phyloP scores from a whole-genome alignment of 441 rosid genomes.

The Lagerstroemia fauriei region DNA sequence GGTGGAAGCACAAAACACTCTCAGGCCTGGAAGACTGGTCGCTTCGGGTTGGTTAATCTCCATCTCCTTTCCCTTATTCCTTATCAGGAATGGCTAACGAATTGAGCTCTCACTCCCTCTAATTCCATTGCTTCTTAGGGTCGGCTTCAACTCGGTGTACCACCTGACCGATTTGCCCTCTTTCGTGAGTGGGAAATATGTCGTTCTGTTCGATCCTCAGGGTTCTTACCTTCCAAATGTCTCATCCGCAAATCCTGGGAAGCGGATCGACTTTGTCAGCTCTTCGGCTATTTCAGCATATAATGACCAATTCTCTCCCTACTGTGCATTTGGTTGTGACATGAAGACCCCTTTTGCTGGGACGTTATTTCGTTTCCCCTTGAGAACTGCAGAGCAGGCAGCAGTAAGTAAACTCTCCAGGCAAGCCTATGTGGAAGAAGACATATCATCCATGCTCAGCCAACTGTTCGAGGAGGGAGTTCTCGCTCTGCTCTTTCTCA shows the following conservation, averaged over 20 bases:
- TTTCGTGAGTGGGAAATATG: conserved; percentile 87
- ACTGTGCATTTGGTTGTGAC: conserved; percentile 85
- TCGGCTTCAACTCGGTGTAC: conserved; percentile 97
- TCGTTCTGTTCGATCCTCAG: conserved; percentile 91
- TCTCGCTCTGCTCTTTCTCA: conserved; percentile 78
- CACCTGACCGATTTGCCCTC: conserved; percentile 97
- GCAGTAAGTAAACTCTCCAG: conserved; percentile 80
- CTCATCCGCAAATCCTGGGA: conserved; percentile 89
- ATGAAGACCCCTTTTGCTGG: conserved; percentile 71
- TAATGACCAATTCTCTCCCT: conserved; percentile 81
- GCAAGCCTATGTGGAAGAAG: conserved; percentile 72
- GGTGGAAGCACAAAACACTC: conserved; percentile 86
- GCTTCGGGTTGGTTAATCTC: conserved; percentile 65
- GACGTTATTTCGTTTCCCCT: conserved; percentile 87
- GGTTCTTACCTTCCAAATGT: conserved; percentile 82
- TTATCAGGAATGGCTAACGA: not conserved
- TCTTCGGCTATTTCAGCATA: conserved; percentile 67
- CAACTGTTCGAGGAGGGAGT: conserved; percentile 85
- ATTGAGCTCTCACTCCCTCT: not conserved
- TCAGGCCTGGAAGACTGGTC: conserved; percentile 88
- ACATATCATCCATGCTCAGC: conserved; percentile 65
- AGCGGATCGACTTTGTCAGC: conserved; percentile 80
- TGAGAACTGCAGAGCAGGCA: conserved; percentile 80
- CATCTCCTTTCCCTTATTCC: not conserved
- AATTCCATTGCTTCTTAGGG: conserved; percentile 43